A percentile compares a stretch with the other conserved stretches of the same genome.
Conservation (phyloP, 441 rosid genomes). For the Populus hybrid region DNA sequence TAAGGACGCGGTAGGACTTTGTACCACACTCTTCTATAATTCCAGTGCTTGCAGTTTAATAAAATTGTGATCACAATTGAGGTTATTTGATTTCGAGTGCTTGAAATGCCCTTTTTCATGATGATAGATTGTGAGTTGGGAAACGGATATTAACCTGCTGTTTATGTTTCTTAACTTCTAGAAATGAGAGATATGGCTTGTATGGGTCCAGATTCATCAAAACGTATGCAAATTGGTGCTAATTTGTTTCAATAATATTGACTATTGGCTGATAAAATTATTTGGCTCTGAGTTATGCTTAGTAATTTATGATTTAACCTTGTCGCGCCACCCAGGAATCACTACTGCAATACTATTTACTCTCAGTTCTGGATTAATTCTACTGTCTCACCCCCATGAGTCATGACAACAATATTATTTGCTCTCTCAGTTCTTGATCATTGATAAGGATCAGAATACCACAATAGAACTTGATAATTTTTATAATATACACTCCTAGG, state of each 20-base stretch:
- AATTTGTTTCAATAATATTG: not conserved
- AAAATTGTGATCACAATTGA: slow-evolving; percentile 6
- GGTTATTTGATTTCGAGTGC: slow-evolving; percentile 6
- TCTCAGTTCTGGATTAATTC: not conserved
- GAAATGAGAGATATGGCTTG: not conserved
- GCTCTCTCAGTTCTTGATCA: too few species aligned
- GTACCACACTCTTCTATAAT: not conserved
- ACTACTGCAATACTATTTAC: not conserved
- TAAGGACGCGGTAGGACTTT: slow-evolving; percentile 46
- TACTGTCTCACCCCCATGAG: too few species aligned
- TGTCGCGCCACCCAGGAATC: not conserved
- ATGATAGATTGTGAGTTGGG: not conserved
- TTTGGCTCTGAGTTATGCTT: not conserved
- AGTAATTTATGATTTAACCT: not conserved
- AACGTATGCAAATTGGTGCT: not conserved
- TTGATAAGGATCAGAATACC: too few species aligned
- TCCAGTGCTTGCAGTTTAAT: not conserved
- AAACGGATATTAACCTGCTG: not conserved
- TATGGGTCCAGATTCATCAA: not conserved
- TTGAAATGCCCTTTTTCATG: slow-evolving; percentile 6
- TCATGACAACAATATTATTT: too few species aligned
- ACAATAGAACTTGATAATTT: too few species aligned
- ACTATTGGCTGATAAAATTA: not conserved
- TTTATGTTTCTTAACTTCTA: too few species aligned
- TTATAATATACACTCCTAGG: too few species aligned